Conservation (phyloP, 140 eudicot genomes). For the Cichorium intybus region DNA sequence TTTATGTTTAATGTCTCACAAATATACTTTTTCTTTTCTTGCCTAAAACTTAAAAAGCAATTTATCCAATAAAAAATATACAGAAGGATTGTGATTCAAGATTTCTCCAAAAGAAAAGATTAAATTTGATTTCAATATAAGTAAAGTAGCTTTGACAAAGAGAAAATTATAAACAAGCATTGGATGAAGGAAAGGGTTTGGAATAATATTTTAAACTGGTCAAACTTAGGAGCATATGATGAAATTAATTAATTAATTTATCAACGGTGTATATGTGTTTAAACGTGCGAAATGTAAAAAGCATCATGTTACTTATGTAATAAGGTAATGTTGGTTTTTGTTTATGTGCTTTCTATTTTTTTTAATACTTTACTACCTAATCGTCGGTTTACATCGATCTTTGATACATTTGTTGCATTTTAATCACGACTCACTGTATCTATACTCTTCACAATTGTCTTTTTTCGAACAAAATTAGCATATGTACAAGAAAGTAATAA, state of each 20-base stretch:
- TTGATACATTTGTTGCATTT: too few species aligned
- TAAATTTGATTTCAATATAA: constrained; percentile 7
- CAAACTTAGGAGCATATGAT: constrained; percentile 9
- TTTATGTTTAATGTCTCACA: not conserved
- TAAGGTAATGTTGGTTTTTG: not conserved
- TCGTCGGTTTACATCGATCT: too few species aligned
- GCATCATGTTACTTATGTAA: not conserved
- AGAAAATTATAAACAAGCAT: constrained; percentile 1
- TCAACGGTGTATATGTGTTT: not conserved
- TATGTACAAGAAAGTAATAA: too few species aligned
- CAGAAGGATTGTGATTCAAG: constrained; percentile 17
- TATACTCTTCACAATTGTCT: too few species aligned
- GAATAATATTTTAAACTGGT: not conserved
- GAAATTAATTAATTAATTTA: not conserved
- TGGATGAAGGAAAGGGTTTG: constrained; percentile 1
- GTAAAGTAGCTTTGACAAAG: constrained; percentile 23
- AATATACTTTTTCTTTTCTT: not conserved
- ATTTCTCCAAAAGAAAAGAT: not conserved
- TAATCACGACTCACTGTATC: too few species aligned
- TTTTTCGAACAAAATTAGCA: too few species aligned
- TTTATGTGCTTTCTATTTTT: too few species aligned
- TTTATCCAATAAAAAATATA: not conserved
- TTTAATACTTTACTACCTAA: too few species aligned
- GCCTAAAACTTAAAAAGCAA: constrained; percentile 12
- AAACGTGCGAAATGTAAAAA: not conserved